Evolutionary conservation across 352 stramenopile genomes (phyloP).

Genomic region (Pythium scleroteichum): DNA sequence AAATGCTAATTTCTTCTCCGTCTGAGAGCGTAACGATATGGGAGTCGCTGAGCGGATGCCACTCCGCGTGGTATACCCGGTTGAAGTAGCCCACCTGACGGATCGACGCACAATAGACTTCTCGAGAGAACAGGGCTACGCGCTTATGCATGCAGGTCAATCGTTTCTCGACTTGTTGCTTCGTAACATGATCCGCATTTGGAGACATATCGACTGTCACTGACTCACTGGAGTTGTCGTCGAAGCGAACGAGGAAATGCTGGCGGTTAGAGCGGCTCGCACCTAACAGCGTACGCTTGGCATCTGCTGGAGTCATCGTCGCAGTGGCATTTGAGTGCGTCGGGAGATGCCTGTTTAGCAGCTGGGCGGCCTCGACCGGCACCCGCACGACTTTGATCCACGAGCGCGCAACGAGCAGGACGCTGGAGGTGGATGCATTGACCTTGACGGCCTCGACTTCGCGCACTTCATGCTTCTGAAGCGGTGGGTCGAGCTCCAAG

Average conservation of each 20-base stretch:
- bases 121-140: slow-evolving; percentile 50
- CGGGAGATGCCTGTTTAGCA: slow-evolving; percentile 11
- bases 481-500: slow-evolving; percentile 59
- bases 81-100: slow-evolving; percentile 60
- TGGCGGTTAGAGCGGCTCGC: slow-evolving; percentile 17
- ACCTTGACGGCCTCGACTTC: slow-evolving; percentile 63
- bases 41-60: slow-evolving; percentile 71
- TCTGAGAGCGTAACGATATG: slow-evolving; percentile 78
- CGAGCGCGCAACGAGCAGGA: slow-evolving; percentile 52
- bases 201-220: slow-evolving; percentile 28
- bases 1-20: slow-evolving; percentile 71
- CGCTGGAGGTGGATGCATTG: slow-evolving; percentile 54
- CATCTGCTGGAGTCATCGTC: slow-evolving; percentile 13
- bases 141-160: slow-evolving; percentile 24
- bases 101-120: slow-evolving; percentile 52
- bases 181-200: slow-evolving; percentile 24
- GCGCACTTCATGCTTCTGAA: slow-evolving; percentile 43
- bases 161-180: slow-evolving; percentile 35
- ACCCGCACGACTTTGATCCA: slow-evolving; percentile 70
- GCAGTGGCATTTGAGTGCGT: background rate
- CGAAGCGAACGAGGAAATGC: slow-evolving; percentile 51
- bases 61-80: slow-evolving; percentile 53
- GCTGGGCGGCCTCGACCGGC: slow-evolving; percentile 27
- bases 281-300: slow-evolving; percentile 17
- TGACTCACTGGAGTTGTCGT: slow-evolving; percentile 37